phyloP scores from a whole-genome alignment of 805 yeast species.

The Zygosaccharomyces kombuchaensis region DNA sequence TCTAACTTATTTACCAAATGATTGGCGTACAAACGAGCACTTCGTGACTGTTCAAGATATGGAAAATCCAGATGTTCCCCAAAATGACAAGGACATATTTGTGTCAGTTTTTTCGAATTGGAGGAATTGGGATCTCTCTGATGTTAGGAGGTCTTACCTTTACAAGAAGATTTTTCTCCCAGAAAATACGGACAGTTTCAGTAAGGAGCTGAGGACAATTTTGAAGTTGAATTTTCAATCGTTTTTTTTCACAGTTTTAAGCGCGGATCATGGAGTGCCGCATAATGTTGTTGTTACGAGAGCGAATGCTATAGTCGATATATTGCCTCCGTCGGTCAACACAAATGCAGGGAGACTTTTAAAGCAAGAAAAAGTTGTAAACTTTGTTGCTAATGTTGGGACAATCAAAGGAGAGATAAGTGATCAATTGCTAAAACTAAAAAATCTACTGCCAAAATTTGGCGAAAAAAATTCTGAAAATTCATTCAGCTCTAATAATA shows the following conservation, averaged over 20 bases:
- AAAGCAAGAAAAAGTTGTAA: constrained; percentile 18
- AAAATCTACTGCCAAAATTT: constrained; percentile 7
- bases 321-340: constrained; percentile 15
- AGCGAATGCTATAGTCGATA: constrained; percentile 18
- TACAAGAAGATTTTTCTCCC: constrained; percentile 48
- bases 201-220: constrained; percentile 12
- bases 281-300: constrained; percentile 25
- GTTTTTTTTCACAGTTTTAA: constrained; percentile 25
- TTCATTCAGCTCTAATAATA: neutral
- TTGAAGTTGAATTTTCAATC: constrained; percentile 20
- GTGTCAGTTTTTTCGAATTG: constrained; percentile 62
- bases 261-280: constrained; percentile 22
- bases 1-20: constrained; percentile 49
- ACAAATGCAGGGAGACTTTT: constrained; percentile 8
- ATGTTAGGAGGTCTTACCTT: constrained; percentile 52
- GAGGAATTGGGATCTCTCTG: constrained; percentile 89
- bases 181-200: constrained; percentile 10
- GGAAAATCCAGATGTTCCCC: constrained; percentile 18
- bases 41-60: constrained; percentile 17
- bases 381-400: constrained; percentile 23
- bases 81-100: constrained; percentile 49
- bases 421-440: constrained; percentile 20
- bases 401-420: constrained; percentile 27
- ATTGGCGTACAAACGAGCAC: constrained; percentile 39
- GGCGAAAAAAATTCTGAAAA: neutral